phyloP scores from a whole-genome alignment of 306 rosid species.

The Albizia julibrissin region DNA sequence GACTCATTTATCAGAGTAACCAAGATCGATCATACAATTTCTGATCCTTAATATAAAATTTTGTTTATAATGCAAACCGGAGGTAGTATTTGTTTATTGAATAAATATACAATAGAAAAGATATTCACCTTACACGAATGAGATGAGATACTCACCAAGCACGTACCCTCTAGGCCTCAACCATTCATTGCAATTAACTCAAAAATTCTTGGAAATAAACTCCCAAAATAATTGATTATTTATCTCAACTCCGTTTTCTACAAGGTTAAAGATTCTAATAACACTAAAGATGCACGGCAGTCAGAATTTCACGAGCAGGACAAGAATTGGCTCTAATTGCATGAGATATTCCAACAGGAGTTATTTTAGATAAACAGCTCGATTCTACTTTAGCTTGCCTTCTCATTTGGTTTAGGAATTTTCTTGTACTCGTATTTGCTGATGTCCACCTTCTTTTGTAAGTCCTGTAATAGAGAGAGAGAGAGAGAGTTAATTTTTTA shows the following conservation, averaged over 20 bases:
- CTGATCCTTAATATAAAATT: too few relatives aligned
- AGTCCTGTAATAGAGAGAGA: conserved; percentile 42
- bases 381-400: conserved; percentile 41
- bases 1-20: too few relatives aligned
- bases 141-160: conserved; percentile 24
- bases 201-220: conserved; percentile 10
- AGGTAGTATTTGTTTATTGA: too few relatives aligned
- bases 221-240: conserved; percentile 18
- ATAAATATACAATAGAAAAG: conserved; percentile 8
- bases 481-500: conserved; percentile 29
- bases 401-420: conserved; percentile 73
- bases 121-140: conserved; percentile 11
- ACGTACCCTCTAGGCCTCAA: conserved; percentile 7
- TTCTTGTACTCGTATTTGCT: conserved; percentile 67
- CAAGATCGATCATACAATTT: too few relatives aligned
- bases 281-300: conserved; percentile 14
- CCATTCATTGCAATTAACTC: conserved; percentile 15
- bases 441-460: conserved; percentile 80
- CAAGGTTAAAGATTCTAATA: conserved; percentile 21
- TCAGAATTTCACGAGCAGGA: conserved; percentile 21
- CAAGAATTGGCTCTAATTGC: conserved; percentile 20
- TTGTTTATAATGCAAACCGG: neutral
- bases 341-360: conserved; percentile 4
- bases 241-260: conserved; percentile 25
- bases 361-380: conserved; percentile 13